Base-by-base conservation (phyloP, 768 basidiomycete genomes). In the Infundibulicybe gibba region DNA sequence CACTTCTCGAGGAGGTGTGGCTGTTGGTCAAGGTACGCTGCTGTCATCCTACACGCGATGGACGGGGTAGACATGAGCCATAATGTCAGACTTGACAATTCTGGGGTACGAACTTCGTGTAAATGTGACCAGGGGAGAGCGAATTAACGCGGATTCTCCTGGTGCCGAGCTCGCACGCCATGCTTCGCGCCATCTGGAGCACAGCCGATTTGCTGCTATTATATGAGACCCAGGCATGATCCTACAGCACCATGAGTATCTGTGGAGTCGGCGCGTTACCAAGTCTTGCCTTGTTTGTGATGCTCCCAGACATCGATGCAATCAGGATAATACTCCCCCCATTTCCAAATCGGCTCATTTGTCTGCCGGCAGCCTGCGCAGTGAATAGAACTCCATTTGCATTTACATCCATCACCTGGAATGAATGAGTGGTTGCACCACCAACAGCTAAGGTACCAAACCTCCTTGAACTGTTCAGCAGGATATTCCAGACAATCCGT, bases 181-280 rank as follows among this genome's bases (percentile, higher is more conserved):
- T 84, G 61, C 83, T 87, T 37, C 88, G 78, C 5, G 72, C 81
- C 85, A 88, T 88, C 64, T 90, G 87, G 35, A 89, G 63, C 14
- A 90, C 85, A 4, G 81, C 87, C 1, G 83, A 78, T 64, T 90
- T 90, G 67, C 83, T 85, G 41, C 77, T 73, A 63, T 89, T 88
- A 66, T 90, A 90, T 12, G 84, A 77, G 43, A 82, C 76, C 85
- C 84, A 88, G 1, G 81, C 77, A 53, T 87, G 84, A 52, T 80
- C 85, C 87, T 59, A 38, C n/a, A 32, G 34, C 35, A 8, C 13
- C 17, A 19, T 38, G 3, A 33, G 17, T 20, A 19, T 31, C 6
- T 16, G 20, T 5, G 44, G 16, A 16, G 21, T 15, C 13, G 19
- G 39, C 14, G 2, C 30, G 33, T 20, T 17, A 1, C 5, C 32